Percentiles rank a stretch among this genome's conserved stretches.
Conservation (phyloP, 441 rosid genomes). For the Erodium moschatum region DNA sequence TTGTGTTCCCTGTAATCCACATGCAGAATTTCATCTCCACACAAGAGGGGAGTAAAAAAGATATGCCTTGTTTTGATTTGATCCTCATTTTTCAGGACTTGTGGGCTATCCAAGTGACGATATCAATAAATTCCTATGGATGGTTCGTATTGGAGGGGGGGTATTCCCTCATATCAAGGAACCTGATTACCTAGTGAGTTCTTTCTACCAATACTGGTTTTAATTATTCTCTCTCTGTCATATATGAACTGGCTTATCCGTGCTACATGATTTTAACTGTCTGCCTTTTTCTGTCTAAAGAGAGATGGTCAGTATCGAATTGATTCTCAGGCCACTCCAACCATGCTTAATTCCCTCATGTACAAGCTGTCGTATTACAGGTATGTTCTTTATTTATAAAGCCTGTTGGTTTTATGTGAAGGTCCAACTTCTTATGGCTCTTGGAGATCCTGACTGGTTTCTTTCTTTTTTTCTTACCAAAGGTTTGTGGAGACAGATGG, state of each 20-base stretch:
- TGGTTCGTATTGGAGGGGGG: constrained; percentile 99
- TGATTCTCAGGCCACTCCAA: constrained; percentile 86
- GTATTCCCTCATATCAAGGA: constrained; percentile 98
- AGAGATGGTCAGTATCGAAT: constrained; percentile 96
- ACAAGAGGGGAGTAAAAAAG: background rate
- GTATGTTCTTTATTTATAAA: constrained; percentile 28
- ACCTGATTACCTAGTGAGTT: constrained; percentile 81
- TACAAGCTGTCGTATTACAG: constrained; percentile 95
- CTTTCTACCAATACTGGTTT: no score
- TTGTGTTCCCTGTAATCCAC: no score
- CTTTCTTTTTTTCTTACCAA: constrained; percentile 21
- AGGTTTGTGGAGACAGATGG: constrained; percentile 98
- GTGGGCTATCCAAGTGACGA: constrained; percentile 99
- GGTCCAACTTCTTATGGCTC: constrained; percentile 15
- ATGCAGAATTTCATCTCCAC: no score
- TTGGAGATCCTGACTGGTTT: constrained; percentile 9
- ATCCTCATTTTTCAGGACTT: constrained; percentile 49
- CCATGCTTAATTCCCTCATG: constrained; percentile 94
- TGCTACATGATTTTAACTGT: background rate
- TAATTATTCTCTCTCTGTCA: no score
- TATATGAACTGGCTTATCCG: no score
- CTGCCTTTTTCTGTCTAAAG: constrained; percentile 30
- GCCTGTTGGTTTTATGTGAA: constrained; percentile 10
- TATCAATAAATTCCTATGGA: constrained; percentile 97
- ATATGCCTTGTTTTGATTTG: constrained; percentile 28